These are phyloP conservation scores for Paraconiothyrium brasiliense DNA, from an alignment of 2,329 filamentous ascomycete species.

Conservation along the genomic window DNA sequence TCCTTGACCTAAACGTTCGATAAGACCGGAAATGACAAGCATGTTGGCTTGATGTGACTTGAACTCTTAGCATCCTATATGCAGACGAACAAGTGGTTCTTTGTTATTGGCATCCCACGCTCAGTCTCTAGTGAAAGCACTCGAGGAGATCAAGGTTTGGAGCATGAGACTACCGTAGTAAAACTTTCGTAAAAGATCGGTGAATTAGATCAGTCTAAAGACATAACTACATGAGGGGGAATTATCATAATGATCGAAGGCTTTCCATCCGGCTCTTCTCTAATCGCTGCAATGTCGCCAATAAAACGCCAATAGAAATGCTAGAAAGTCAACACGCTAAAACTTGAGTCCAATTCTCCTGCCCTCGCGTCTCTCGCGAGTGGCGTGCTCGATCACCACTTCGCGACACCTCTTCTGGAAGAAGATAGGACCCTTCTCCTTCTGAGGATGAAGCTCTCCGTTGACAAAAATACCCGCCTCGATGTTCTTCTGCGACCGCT, in stretches of 20 bases:
- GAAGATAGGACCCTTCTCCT: conserved; percentile 68
- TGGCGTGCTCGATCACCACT: conserved; percentile 58
- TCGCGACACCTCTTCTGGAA: conserved; percentile 65
- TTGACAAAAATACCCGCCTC: conserved; percentile 70
- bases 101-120: too few species aligned
- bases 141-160: too few species aligned
- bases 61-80: too few species aligned
- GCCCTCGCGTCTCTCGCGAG: conserved; percentile 56
- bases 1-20: too few species aligned
- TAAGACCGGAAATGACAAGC: too few species aligned
- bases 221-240: background rate
- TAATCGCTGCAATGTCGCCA: background rate
- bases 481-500: conserved; percentile 68
- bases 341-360: conserved; percentile 58
- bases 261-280: background rate
- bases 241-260: background rate
- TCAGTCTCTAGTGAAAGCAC: too few species aligned
- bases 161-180: background rate
- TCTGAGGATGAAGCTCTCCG: conserved; percentile 68
- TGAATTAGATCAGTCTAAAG: background rate
- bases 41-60: too few species aligned
- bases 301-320: background rate
- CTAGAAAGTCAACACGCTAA: background rate
- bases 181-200: background rate
- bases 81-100: too few species aligned